Conservation (phyloP, 2,329 filamentous ascomycete genomes). For the Penicillium italicum region DNA sequence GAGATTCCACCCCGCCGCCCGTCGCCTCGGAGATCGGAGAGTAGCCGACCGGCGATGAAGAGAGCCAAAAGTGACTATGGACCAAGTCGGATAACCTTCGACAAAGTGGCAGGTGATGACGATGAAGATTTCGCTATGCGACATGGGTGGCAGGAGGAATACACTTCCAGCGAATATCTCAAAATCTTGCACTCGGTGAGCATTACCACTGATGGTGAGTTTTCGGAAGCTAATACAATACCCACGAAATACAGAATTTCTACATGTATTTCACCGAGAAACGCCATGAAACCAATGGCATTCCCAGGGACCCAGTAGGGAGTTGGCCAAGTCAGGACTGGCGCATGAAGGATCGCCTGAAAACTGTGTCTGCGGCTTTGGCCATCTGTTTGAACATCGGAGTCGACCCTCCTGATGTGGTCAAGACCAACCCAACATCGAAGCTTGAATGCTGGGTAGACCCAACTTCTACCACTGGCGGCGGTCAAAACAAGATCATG, state of each 20-base stretch:
- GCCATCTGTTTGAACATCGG: slow-evolving; percentile 96
- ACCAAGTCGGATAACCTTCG: slow-evolving; percentile 35
- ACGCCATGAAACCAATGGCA: slow-evolving; percentile 89
- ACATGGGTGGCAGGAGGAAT: slow-evolving; percentile 90
- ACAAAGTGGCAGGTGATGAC: slow-evolving; percentile 37
- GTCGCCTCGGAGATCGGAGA: slow-evolving; percentile 32
- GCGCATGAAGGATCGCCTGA: slow-evolving; percentile 94
- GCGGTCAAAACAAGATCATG: slow-evolving; percentile 72
- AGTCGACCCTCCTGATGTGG: slow-evolving; percentile 92
- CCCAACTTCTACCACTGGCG: slow-evolving; percentile 72
- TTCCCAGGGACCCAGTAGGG: slow-evolving; percentile 61
- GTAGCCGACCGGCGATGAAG: slow-evolving; percentile 39
- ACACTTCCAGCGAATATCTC: slow-evolving; percentile 85
- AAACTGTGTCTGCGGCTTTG: slow-evolving; percentile 92
- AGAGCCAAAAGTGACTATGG: slow-evolving; percentile 55
- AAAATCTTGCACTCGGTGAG: slow-evolving; percentile 73
- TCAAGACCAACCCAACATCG: slow-evolving; percentile 90
- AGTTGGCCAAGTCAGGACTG: slow-evolving; percentile 74
- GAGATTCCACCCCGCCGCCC: slow-evolving; percentile 26
- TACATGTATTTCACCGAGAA: slow-evolving; percentile 99
- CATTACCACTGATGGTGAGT: neutral
- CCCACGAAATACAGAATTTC: slow-evolving; percentile 66
- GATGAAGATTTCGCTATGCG: slow-evolving; percentile 60
- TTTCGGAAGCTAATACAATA: slow-evolving; percentile 12
- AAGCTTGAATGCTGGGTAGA: slow-evolving; percentile 97